Evolutionary conservation across 31 red algal genomes (phyloP).

Genomic region (Pterothamnion heteromorphum): DNA sequence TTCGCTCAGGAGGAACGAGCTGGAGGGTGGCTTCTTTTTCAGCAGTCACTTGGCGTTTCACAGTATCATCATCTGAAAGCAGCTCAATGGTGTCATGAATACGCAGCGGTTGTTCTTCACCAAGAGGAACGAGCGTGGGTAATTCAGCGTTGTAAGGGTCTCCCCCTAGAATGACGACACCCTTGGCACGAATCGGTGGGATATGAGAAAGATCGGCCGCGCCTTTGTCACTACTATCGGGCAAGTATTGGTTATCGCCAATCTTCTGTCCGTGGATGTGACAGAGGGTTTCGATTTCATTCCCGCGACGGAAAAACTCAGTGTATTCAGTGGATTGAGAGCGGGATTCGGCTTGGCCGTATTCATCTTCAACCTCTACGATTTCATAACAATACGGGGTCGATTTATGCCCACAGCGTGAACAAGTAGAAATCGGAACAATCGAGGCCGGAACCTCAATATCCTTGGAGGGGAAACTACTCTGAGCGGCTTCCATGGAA

Average conservation of each 20-base stretch:
- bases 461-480: neutral
- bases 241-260: neutral
- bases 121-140: neutral
- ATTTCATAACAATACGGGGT: neutral
- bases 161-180: neutral
- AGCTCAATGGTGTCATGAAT: too few species aligned
- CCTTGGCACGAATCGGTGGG: neutral
- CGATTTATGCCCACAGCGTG: neutral
- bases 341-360: too few species aligned
- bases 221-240: neutral
- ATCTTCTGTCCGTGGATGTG: neutral
- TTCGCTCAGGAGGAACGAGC: too few species aligned
- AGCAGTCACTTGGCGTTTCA: too few species aligned
- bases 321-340: neutral
- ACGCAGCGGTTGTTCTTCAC: neutral
- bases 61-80: too few species aligned
- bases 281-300: neutral
- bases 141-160: neutral
- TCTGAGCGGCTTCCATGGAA: neutral
- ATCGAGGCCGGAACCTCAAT: neutral
- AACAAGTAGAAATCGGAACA: neutral
- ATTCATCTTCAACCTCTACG: neutral
- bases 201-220: neutral
- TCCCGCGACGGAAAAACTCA: neutral
- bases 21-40: too few species aligned